These are phyloP conservation scores for Euphrasia confusa DNA, from an alignment of 257 asterid species.

Conservation along the genomic window DNA sequence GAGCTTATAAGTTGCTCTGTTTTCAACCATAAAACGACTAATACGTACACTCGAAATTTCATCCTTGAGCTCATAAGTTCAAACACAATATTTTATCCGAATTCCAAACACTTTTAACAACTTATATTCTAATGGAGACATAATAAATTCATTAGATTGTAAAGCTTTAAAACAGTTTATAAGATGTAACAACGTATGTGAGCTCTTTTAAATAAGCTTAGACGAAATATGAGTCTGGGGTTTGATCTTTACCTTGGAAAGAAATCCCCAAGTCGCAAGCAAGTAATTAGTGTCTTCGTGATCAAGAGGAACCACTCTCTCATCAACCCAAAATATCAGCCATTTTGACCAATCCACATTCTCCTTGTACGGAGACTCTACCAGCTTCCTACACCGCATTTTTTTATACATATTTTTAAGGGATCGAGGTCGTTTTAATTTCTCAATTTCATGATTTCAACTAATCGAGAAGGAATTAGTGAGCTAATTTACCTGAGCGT, in stretches of 20 bases:
- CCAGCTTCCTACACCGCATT: slow-evolving; percentile 49
- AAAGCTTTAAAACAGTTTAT: neutral
- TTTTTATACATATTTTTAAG: neutral
- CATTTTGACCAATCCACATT: slow-evolving; percentile 83
- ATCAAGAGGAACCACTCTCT: slow-evolving; percentile 77
- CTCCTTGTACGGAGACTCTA: slow-evolving; percentile 53
- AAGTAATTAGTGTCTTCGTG: slow-evolving; percentile 63
- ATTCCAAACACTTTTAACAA: too few relatives aligned
- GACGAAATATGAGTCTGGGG: neutral
- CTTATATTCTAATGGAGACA: too few relatives aligned
- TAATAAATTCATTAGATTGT: too few relatives aligned
- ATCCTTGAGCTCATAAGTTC: too few relatives aligned
- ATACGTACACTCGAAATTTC: too few relatives aligned
- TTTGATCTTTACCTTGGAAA: slow-evolving; percentile 50
- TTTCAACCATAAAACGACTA: too few relatives aligned
- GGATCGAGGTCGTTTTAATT: neutral
- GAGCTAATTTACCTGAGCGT: slow-evolving; percentile 44
- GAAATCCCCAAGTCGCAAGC: slow-evolving; percentile 62
- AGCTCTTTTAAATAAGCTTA: neutral
- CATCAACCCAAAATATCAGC: slow-evolving; percentile 86
- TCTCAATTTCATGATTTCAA: too few relatives aligned
- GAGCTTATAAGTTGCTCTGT: too few relatives aligned
- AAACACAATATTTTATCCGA: too few relatives aligned
- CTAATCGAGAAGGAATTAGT: too few relatives aligned
- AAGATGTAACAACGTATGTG: neutral